Evolutionary conservation across 768 basidiomycete genomes (phyloP), one percentile per base, ranked within the genome.

Genomic region (Tubosaeta sp.): DNA sequence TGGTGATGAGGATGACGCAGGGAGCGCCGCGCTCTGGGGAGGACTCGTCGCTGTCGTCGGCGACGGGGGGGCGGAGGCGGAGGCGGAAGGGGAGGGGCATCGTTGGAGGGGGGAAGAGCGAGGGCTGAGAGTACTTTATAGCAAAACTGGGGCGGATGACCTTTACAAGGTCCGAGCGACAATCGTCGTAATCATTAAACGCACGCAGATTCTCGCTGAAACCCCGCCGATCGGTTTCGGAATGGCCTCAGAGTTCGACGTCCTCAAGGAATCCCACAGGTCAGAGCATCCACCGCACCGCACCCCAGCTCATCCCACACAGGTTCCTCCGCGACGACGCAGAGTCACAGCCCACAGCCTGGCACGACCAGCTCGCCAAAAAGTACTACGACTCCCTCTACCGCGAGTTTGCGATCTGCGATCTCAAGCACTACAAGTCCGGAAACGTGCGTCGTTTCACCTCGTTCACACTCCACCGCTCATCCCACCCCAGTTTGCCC

Each of bases 381-480:
- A 94, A 94, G 60, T 97, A 94, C 72, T 94, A 98, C 60, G 73
- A 78, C 12, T 88, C 72, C 57, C 80, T 98, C 3, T 96, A 92
- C 66, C 87, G 91, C 55, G 94, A 98, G 68, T 98, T 86, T 60
- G 91, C 90, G 0, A 74, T 94, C 19, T 93, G 90, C 63, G 92
- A 97, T 69, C 73, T 97, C 53, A 97, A 97, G 72, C 95, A 97
- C 64, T 96, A 90, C 76, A 96, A 93, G 72, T 84, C 87, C 0
- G 90, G 91, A 14, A 87, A 89, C 53, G 92, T 94, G 54, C 56
- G 84, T 65, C 48, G 8, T 41, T 2, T 48, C 42, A 6, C 21
- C 8, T 9, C 10, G 3, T n/a, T 31, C 19, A 29, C 49, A 30
- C 27, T 29, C 38, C 32, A 43, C 47, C 24, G 21, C 31, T 14